Percentiles rank a stretch among this genome's conserved stretches.
Evolutionary conservation across 228 moss, liverwort and hornwort species (phyloP).

Genomic region (Sphagnum magellanicum): DNA sequence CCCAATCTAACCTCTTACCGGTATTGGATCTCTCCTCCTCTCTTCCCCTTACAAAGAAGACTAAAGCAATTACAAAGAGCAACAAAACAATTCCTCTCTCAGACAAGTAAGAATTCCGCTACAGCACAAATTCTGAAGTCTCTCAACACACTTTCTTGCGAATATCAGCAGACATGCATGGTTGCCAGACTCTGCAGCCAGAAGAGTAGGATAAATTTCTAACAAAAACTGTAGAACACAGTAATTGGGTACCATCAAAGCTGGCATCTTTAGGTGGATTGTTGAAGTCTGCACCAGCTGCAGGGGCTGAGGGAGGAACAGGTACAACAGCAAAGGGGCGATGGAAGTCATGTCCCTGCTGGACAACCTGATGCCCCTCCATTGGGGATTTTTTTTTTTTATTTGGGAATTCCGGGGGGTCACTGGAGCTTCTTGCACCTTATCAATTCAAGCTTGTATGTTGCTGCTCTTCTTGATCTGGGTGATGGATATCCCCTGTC

Average conservation of each 20-base stretch:
- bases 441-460: too few relatives aligned
- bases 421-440: too few relatives aligned
- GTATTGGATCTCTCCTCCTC: too few relatives aligned
- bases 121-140: not conserved
- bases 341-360: conserved; percentile 55
- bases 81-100: not conserved
- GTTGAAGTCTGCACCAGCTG: conserved; percentile 33
- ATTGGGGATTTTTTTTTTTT: conserved; percentile 9
- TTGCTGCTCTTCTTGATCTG: too few relatives aligned
- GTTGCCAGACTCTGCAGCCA: not conserved
- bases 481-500: too few relatives aligned
- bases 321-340: conserved; percentile 44
- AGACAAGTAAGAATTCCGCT: not conserved
- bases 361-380: conserved; percentile 42
- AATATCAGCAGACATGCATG: too few relatives aligned
- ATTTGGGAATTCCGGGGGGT: too few relatives aligned
- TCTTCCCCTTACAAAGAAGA: too few relatives aligned
- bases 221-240: not conserved
- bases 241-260: conserved; percentile 73
- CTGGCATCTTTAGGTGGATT: conserved; percentile 67
- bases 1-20: too few relatives aligned
- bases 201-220: not conserved
- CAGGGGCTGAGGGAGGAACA: conserved; percentile 4
- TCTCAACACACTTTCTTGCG: too few relatives aligned
- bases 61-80: not conserved